Evolutionary conservation across 176 grass and related monocot genomes (phyloP), one percentile per base, ranked within the genome.

Genomic region (Areca catechu): DNA sequence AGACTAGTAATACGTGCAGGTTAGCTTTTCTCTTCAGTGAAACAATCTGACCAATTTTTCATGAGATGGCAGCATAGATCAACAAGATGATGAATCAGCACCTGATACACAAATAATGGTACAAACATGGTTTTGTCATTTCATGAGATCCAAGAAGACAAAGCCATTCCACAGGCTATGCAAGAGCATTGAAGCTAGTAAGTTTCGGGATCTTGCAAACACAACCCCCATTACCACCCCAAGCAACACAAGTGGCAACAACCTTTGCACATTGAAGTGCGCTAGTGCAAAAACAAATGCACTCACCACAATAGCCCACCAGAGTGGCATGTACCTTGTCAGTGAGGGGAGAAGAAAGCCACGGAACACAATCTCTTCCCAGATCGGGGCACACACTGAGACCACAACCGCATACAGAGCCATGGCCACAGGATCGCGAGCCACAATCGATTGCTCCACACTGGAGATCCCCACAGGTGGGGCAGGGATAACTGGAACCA

Each of bases 101-200:
- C 34, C 34, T 43, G 34, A 12, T 12, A 43, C 14, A 43, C 34
- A 43, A 14, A 43, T 3, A 10, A 12, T 43, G 3, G 34, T 43
- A 43, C 34, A 43, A 43, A 43, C 9, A 43, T 43, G 34, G 34
- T 43, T 12, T 72, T 71, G 22, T 82, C 60, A 92, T 71, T 97
- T 97, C 86, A 97, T 80, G 66, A 97, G 77, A 80, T 97, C 86
- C 75, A 86, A 75, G 68, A 97, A 97, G 53, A 97, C 93, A 82
- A 97, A 91, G 20, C 80, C 80, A 22, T 97, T 97, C 93, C 93
- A 97, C 28, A 97, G 58, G 65, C 87, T 90, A 80, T 97, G 93
- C 18, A 97, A 76, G 48, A 91, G 73, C 78, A 88, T 97, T 0
- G 86, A 85, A 9, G 87, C 83, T 27, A 91, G 20, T 28, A 97